A percentile compares a stretch with the other conserved stretches of the same genome.
phyloP scores from a whole-genome alignment of 1,284 basidiomycete genomes.

The Irpex rosettiformis region DNA sequence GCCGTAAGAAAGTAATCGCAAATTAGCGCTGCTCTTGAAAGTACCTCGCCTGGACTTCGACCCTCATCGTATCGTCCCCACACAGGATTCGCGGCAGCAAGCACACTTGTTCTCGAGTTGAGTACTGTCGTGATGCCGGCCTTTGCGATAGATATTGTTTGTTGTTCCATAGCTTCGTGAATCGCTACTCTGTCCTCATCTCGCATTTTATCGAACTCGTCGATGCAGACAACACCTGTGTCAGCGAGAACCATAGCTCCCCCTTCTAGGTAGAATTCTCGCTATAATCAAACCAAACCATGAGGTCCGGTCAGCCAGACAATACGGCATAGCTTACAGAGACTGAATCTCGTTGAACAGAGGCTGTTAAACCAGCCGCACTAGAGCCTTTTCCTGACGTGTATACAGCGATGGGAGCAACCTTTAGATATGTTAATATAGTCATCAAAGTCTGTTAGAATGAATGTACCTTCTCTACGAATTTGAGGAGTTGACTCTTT shows the following conservation, averaged over 20 bases:
- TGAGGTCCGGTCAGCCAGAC: background rate
- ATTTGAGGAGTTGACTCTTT: slow-evolving; percentile 96
- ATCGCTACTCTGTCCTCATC: slow-evolving; percentile 99
- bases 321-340: slow-evolving; percentile 56
- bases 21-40: slow-evolving; percentile 10
- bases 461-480: slow-evolving; percentile 88
- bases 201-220: slow-evolving; percentile 99
- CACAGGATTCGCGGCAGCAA: slow-evolving; percentile 98
- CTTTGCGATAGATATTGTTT: slow-evolving; percentile 99
- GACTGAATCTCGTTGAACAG: slow-evolving; percentile 91
- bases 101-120: slow-evolving; percentile 93
- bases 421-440: slow-evolving; percentile 40
- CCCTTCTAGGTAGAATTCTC: slow-evolving; percentile 98
- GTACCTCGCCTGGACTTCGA: slow-evolving; percentile 91
- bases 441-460: background rate
- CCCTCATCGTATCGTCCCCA: slow-evolving; percentile 99
- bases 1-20: background rate
- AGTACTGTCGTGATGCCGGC: slow-evolving; percentile 98
- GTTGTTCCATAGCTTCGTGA: slow-evolving; percentile 99
- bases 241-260: slow-evolving; percentile 99
- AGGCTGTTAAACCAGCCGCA: slow-evolving; percentile 97
- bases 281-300: slow-evolving; percentile 39
- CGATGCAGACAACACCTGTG: slow-evolving; percentile 98
- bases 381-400: slow-evolving; percentile 98
- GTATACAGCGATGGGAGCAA: slow-evolving; percentile 96